Percentiles rank a stretch among this genome's conserved stretches.
phyloP scores from a whole-genome alignment of 345 rosid species.

The Boechera stricta region DNA sequence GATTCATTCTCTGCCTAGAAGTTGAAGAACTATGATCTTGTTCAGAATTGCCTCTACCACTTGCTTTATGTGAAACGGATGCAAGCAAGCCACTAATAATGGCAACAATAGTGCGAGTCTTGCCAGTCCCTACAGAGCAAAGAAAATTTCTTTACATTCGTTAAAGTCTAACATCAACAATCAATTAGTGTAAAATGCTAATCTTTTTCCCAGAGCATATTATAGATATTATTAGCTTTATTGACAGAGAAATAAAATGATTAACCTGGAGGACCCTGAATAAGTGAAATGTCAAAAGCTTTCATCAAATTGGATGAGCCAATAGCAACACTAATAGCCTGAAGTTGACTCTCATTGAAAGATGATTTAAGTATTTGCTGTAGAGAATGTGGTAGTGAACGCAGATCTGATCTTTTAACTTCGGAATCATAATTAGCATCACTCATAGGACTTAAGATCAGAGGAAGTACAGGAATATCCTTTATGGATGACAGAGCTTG shows the following conservation, averaged over 20 bases:
- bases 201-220: slow-evolving; percentile 4
- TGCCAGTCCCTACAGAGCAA: slow-evolving; percentile 78
- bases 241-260: slow-evolving; percentile 6
- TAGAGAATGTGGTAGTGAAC: slow-evolving; percentile 67
- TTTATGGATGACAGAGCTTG: slow-evolving; percentile 82
- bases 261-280: slow-evolving; percentile 99
- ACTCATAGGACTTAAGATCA: slow-evolving; percentile 69
- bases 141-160: neutral
- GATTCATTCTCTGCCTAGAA: slow-evolving; percentile 61
- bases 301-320: slow-evolving; percentile 57
- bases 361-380: slow-evolving; percentile 71
- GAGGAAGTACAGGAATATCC: slow-evolving; percentile 74
- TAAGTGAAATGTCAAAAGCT: slow-evolving; percentile 77
- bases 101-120: slow-evolving; percentile 94
- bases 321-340: slow-evolving; percentile 72
- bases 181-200: neutral
- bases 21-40: slow-evolving; percentile 50
- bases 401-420: slow-evolving; percentile 50
- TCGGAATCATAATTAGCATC: slow-evolving; percentile 48
- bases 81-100: slow-evolving; percentile 90
- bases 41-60: slow-evolving; percentile 49
- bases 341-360: slow-evolving; percentile 86
- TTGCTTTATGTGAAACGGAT: slow-evolving; percentile 48
- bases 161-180: slow-evolving; percentile 10
- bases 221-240: slow-evolving; percentile 4